Base-by-base conservation (phyloP, 2,329 filamentous ascomycete genomes). In the Chaetothyriales sp. region DNA sequence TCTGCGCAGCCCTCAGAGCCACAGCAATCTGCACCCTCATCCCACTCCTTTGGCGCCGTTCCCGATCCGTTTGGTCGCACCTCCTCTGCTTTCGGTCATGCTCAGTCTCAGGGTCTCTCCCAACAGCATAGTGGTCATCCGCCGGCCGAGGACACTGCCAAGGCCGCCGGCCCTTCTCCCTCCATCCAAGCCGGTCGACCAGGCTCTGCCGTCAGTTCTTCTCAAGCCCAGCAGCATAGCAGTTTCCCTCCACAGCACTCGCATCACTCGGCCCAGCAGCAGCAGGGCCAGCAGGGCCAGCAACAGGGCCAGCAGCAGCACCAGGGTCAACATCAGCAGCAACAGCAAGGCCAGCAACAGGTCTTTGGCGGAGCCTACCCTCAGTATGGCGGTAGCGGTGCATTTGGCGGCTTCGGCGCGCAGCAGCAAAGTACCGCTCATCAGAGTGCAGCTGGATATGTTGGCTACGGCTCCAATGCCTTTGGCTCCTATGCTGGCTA, bases 161-260 rank as follows among this genome's bases (percentile, higher is more conserved):
- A 80, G 67, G 66, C 69, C 46, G 72, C 71, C 44, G 75, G 77
- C 9, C 78, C 79, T 25, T 80, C 77, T 56, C 78, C 78, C 22
- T 76, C 75, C 9, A 70, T 81, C 42, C 76, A 76, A 46, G 78
- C 81, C 62, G 76, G 76, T 44, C 77, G 79, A 54, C 79, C 79
- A 42, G 77, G 76, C 43, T 81, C 79, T 39, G 78, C 78, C 6
- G 75, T 77, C 26, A 81, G 80, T 66, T 79, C 70, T 60, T 71
- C 70, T 20, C 73, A 70, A 42, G 64, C 64, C 49, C 76, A 78
- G 60, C 57, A 58, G 51, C 50, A 50, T 39, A 15, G 32, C 47
- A 53, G 53, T n/a, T 51, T 60, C 49, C 54, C 56, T 46, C 57
- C 55, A 26, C 32, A 39, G 32, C 32, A 39, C 32, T 39, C 32